These are phyloP conservation scores for Dipodascus geniculatus DNA, from an alignment of 805 yeast species.

Conservation along the genomic window DNA sequence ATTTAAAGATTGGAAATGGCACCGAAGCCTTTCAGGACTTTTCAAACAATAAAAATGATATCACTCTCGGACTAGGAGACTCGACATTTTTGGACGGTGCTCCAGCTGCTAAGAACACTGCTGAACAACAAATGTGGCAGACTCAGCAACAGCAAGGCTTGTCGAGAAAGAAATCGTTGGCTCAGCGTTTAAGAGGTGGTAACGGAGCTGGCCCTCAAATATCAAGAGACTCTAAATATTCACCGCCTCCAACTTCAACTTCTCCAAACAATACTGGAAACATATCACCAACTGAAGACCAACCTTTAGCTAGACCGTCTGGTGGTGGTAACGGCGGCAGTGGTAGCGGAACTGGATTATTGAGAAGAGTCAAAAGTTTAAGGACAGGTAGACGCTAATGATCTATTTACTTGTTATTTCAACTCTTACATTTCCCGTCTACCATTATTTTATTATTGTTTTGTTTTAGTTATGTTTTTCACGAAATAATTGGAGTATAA, in stretches of 20 bases:
- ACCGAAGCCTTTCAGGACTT: slow-evolving; percentile 32
- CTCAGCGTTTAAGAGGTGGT: neutral
- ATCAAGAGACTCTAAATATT: neutral
- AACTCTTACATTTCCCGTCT: no score
- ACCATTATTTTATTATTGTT: no score
- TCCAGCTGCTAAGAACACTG: slow-evolving; percentile 44
- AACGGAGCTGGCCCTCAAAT: neutral
- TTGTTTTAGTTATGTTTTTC: no score
- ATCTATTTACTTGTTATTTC: no score
- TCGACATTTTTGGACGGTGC: slow-evolving; percentile 93
- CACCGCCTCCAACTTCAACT: neutral
- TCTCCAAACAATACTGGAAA: neutral
- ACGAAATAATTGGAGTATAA: no score
- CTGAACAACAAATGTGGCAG: neutral
- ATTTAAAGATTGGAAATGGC: slow-evolving; percentile 56
- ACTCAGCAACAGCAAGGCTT: slow-evolving; percentile 2
- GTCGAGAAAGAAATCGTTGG: slow-evolving; percentile 1
- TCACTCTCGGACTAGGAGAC: slow-evolving; percentile 82
- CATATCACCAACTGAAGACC: neutral
- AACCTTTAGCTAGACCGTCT: neutral
- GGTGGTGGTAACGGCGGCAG: no score
- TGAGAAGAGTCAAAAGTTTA: slow-evolving; percentile 4
- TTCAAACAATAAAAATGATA: slow-evolving; percentile 24
- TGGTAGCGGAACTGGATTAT: neutral
- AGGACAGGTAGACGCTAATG: slow-evolving; percentile 1